phyloP scores from a whole-genome alignment of 148 eudicot species.

The Silene uniflora region DNA sequence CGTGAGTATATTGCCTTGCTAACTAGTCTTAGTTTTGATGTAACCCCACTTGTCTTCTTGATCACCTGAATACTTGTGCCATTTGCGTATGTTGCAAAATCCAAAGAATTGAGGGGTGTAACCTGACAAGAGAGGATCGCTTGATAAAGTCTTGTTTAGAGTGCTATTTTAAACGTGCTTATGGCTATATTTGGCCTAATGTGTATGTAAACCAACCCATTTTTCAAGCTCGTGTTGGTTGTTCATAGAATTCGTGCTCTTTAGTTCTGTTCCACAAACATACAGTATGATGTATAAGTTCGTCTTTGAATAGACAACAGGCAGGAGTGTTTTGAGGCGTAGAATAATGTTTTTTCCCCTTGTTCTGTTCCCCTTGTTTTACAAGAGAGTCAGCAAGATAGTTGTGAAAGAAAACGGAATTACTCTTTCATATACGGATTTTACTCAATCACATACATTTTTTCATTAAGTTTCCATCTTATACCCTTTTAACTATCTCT shows the following conservation, averaged over 20 bases:
- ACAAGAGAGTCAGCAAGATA: background rate
- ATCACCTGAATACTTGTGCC: no score
- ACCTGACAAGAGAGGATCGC: background rate
- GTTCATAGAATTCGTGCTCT: background rate
- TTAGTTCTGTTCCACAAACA: background rate
- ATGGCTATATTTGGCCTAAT: background rate
- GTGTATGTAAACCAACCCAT: background rate
- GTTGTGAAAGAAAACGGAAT: no score
- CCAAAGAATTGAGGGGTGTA: no score
- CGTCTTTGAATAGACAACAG: background rate
- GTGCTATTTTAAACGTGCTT: background rate
- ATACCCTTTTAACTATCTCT: no score
- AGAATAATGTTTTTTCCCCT: no score
- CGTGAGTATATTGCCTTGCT: no score
- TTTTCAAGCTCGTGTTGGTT: background rate
- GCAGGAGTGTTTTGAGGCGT: background rate
- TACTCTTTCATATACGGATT: no score
- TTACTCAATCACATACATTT: no score
- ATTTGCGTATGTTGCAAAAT: no score
- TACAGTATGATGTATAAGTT: background rate
- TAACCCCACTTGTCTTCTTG: background rate
- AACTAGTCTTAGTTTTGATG: background rate
- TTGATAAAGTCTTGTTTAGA: background rate
- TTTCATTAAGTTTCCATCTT: no score
- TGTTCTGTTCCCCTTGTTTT: background rate